Evolutionary conservation across 306 rosid genomes (phyloP).

Genomic region (Pueraria montana): DNA sequence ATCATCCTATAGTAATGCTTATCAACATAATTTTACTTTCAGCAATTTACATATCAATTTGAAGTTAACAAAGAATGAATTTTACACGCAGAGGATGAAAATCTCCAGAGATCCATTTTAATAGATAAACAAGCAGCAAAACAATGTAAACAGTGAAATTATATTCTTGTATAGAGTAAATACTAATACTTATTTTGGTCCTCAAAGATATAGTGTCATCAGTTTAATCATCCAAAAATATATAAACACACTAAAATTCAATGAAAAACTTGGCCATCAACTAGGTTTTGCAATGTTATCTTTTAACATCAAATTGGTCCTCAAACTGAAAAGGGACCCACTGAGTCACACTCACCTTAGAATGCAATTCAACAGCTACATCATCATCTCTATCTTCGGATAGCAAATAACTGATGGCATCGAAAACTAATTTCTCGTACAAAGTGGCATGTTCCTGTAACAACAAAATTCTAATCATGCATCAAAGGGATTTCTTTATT

Average conservation of each 20-base stretch:
- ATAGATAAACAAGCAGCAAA: neutral
- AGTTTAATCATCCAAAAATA: neutral
- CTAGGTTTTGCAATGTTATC: neutral
- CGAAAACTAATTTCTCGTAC: slow-evolving; percentile 83
- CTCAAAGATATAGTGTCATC: neutral
- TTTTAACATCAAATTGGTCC: slow-evolving; percentile 9
- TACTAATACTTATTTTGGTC: neutral
- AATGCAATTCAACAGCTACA: slow-evolving; percentile 72
- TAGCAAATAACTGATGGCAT: slow-evolving; percentile 66
- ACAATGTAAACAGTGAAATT: neutral
- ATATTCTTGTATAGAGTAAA: neutral
- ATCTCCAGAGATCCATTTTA: neutral
- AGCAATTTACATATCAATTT: slow-evolving; percentile 1
- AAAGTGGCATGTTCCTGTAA: slow-evolving; percentile 82
- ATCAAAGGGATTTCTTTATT: neutral
- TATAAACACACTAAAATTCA: neutral
- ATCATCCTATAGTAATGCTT: neutral
- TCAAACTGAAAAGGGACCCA: slow-evolving; percentile 6
- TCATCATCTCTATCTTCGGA: slow-evolving; percentile 76
- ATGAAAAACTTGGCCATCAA: neutral
- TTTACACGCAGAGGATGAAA: neutral
- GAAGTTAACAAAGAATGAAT: slow-evolving; percentile 22
- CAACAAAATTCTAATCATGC: slow-evolving; percentile 32
- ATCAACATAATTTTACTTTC: slow-evolving; percentile 2
- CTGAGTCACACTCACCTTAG: slow-evolving; percentile 57